Base-by-base conservation (phyloP, 805 yeast species). In the Kazachstania psychrophila region DNA sequence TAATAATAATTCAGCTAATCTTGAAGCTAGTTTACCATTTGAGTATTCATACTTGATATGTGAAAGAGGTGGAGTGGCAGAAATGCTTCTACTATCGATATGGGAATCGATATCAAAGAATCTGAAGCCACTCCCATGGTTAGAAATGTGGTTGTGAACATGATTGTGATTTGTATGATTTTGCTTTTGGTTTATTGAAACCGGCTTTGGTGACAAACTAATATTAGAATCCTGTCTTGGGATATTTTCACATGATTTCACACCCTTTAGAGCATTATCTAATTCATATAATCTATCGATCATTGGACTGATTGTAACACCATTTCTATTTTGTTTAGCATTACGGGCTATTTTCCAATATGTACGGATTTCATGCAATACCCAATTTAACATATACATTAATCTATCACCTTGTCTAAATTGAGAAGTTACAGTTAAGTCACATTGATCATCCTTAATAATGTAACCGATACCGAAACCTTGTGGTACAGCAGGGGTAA, bases 401-500 rank as follows among this genome's bases (percentile, higher is more conserved):
- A 84, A 76, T 43, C 96, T 68, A 37, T 72, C 71, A 2, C 94
- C 87, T 60, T 87, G 96, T 42, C 96, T 70, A 55, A 78, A 84
- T 58, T 87, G 87, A 11, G 95, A 84, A 23, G 89, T 79, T 15
- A 85, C 73, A 29, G 95, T 83, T n/a, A 87, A 68, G 22, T 83
- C 77, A 25, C 86, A 79, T 28, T 76, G 75, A 51, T 87, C 92
- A 38, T 72, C 76, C 55, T 86, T 88, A 47, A 87, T 78, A 44
- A 86, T 84, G 54, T 87, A 87, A 2, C 95, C 96, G 17, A 87
- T 69, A n/a, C 95, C 96, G 59, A 80, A 86, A 0, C 96, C 96
- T 49, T 82, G 86, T 31, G 86, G 77, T 14, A 77, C 69, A 1
- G 88, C 92, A 2, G 96, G 96, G 0, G 95, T 89, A 40, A 87